These are phyloP conservation scores for Cyberlindnera subsufficiens DNA, from an alignment of 805 yeast genomes.

Conservation along the genomic window DNA sequence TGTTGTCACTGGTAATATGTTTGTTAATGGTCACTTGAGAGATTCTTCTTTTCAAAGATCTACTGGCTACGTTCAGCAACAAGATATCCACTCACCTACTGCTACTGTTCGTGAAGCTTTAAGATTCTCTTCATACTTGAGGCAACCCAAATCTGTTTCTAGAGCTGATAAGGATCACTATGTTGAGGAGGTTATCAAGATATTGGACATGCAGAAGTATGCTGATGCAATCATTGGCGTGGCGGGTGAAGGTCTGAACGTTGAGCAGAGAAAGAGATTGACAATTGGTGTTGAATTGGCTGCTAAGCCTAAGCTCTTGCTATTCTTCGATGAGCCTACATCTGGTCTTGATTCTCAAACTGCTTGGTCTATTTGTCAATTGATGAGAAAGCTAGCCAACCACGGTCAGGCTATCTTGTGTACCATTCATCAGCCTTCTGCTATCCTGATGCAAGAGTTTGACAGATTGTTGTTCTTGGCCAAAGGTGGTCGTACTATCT, in stretches of 20 bases:
- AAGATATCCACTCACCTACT: slow-evolving; percentile 61
- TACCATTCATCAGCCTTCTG: slow-evolving; percentile 86
- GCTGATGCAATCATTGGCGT: slow-evolving; percentile 73
- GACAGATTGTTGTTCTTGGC: slow-evolving; percentile 69
- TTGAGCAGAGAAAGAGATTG: slow-evolving; percentile 59
- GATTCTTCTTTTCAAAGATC: slow-evolving; percentile 57
- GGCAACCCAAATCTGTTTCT: slow-evolving; percentile 54
- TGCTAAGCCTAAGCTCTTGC: slow-evolving; percentile 54
- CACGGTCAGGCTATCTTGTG: slow-evolving; percentile 62
- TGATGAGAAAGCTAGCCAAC: slow-evolving; percentile 53
- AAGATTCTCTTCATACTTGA: slow-evolving; percentile 57
- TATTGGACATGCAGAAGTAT: slow-evolving; percentile 57
- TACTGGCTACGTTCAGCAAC: slow-evolving; percentile 64
- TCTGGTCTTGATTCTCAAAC: slow-evolving; percentile 67
- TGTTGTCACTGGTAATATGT: slow-evolving; percentile 60
- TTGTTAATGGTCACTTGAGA: slow-evolving; percentile 58
- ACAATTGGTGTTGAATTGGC: slow-evolving; percentile 65
- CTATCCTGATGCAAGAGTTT: slow-evolving; percentile 68
- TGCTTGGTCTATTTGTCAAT: slow-evolving; percentile 59
- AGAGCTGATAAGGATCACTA: slow-evolving; percentile 55
- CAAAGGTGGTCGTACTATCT: slow-evolving; percentile 67
- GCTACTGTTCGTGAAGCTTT: slow-evolving; percentile 72
- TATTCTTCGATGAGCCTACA: slow-evolving; percentile 64
- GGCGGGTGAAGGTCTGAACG: slow-evolving; percentile 64
- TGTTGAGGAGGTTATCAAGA: slow-evolving; percentile 58